Base-by-base conservation (phyloP, 2,329 filamentous ascomycete genomes). In the Sphaerostilbella broomeana region DNA sequence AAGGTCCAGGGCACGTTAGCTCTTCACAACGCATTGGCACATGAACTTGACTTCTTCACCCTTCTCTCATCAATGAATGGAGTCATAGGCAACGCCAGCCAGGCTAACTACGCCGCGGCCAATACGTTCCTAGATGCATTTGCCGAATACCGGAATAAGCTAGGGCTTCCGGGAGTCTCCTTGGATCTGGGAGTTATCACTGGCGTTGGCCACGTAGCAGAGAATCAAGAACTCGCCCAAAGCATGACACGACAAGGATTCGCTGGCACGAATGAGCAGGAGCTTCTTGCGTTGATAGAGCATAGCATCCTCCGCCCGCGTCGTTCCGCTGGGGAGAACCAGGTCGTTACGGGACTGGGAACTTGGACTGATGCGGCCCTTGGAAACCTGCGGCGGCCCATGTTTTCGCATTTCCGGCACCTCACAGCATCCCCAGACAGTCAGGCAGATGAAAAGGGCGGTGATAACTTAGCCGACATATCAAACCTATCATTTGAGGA, bases 1-100 rank as follows among this genome's bases (percentile, higher is more conserved):
- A 63, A 63, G 38, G 49, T 62, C 0, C 38, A 52, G 3, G 59
- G 60, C 3, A 50, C 45, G 4, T 40, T 34, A 10, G 51, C 59
- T 22, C 42, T 62, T 0, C 51, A 62, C 31, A 52, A 63, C 25
- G 59, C 62, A 4, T 57, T 71, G 3, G 46, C 53, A 13, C 15
- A 30, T n/a, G 28, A 30, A 6, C 47, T 58, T 4, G 57, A 62
- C 47, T 63, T 61, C 45, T 60, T 61, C 51, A 8, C 48, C 16
- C 28, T 51, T 29, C 48, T 43, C 5, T 45, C 40, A 19, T 51
- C 47, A 16, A 35, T 58, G 7, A 49, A 47, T 4, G 59, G 54
- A 5, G 54, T 35, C 15, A 32, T 59, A 2, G 61, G 59, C 2
- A 59, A 42, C 2, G 47, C 55, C 0, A 56, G 54, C 0, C 51